Conservation (phyloP, 2,329 filamentous ascomycete genomes). For the Trichoderma endophyticum region DNA sequence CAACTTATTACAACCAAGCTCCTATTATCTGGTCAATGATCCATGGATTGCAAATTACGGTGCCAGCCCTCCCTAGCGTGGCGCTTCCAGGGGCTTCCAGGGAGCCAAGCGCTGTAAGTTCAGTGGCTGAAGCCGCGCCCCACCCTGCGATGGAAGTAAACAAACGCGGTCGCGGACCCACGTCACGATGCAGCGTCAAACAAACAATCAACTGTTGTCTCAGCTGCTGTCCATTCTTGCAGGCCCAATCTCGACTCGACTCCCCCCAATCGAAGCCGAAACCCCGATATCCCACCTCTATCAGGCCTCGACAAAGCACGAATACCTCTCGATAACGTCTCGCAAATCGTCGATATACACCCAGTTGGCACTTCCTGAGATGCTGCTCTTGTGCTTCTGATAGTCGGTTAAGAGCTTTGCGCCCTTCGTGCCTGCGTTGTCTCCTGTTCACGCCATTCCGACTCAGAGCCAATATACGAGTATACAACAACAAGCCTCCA, state of each 20-base stretch:
- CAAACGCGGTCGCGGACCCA: constrained; percentile 29
- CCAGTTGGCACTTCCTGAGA: constrained; percentile 13
- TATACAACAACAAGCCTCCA: background rate
- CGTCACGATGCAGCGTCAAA: constrained; percentile 3
- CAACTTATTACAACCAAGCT: background rate
- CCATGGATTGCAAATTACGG: background rate
- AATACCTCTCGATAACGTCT: background rate
- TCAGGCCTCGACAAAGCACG: background rate
- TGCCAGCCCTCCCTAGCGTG: background rate
- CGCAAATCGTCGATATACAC: background rate
- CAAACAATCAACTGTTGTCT: background rate
- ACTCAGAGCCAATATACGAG: background rate
- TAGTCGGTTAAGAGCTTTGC: background rate
- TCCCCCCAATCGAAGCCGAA: background rate
- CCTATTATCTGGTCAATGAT: background rate
- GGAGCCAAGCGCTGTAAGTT: background rate
- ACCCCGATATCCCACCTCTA: background rate
- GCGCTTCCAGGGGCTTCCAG: background rate
- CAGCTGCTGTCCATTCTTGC: background rate
- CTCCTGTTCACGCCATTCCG: background rate
- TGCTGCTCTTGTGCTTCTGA: constrained; percentile 2
- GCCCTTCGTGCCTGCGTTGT: constrained; percentile 10
- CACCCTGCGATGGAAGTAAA: constrained; percentile 29
- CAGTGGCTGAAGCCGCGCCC: constrained; percentile 3
- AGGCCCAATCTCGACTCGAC: background rate